A percentile compares a stretch with the other conserved stretches of the same genome.
Evolutionary conservation across 331 rosid genomes (phyloP).

Genomic region (Cucumis variabilis): DNA sequence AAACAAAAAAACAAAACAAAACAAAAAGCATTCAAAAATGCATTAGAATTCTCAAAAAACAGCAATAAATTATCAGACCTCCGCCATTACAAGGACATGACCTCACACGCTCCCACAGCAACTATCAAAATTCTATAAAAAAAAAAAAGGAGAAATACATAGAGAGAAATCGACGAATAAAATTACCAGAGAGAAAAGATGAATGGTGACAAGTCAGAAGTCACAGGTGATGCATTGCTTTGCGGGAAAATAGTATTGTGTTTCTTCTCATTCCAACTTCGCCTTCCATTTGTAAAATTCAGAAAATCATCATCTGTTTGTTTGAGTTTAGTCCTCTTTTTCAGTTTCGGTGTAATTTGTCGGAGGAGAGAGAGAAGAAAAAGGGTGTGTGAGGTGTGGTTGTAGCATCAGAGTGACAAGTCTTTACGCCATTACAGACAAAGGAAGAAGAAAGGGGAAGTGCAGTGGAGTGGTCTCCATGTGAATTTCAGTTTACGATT

Average conservation of each 20-base stretch:
- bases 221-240: conserved; percentile 25
- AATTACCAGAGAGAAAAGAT: not conserved
- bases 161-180: not conserved
- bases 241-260: conserved; percentile 20
- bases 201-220: not conserved
- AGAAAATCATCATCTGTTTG: not conserved
- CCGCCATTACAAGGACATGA: not conserved
- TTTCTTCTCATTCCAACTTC: conserved; percentile 11
- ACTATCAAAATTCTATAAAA: not conserved
- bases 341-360: conserved; percentile 32
- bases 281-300: conserved; percentile 21
- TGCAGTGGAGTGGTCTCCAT: conserved; percentile 28
- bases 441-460: conserved; percentile 7
- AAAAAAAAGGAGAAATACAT: not conserved
- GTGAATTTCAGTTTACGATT: not conserved
- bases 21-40: not conserved
- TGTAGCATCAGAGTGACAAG: not conserved
- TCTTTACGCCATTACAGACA: conserved; percentile 22
- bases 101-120: not conserved
- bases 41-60: not conserved
- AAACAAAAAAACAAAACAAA: not conserved
- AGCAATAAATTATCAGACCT: not conserved
- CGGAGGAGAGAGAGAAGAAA: conserved; percentile 2
- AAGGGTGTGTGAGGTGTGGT: not conserved
- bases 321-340: not conserved